These are phyloP conservation scores for Eimeria zaria DNA, from an alignment of 169 alveolate species.

Conservation along the genomic window DNA sequence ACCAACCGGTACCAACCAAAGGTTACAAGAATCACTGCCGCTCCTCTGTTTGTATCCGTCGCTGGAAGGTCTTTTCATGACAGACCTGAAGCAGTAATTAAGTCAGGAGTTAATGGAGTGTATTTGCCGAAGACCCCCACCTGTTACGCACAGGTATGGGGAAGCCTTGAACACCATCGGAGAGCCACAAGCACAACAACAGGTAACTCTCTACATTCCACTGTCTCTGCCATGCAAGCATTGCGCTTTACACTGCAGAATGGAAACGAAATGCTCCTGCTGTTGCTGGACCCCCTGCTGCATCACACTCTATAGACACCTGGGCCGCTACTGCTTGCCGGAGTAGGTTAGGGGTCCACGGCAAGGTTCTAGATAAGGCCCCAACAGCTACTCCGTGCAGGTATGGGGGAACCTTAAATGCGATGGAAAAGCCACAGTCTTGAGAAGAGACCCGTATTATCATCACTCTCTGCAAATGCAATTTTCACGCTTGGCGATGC, in stretches of 20 bases:
- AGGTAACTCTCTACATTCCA: background rate
- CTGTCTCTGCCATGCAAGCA: slow-evolving; percentile 31
- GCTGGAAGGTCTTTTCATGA: slow-evolving; percentile 12
- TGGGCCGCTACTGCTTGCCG: slow-evolving; percentile 17
- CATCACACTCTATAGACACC: slow-evolving; percentile 25
- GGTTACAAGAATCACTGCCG: background rate
- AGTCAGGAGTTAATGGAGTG: background rate
- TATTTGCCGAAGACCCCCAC: background rate
- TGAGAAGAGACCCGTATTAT: background rate
- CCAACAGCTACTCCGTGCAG: slow-evolving; percentile 15
- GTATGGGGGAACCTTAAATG: slow-evolving; percentile 13
- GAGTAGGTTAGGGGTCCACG: slow-evolving; percentile 17
- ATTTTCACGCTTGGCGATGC: slow-evolving; percentile 14
- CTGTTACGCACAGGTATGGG: slow-evolving; percentile 11
- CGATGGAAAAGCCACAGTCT: slow-evolving; percentile 14
- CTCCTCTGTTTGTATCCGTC: background rate
- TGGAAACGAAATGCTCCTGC: slow-evolving; percentile 38
- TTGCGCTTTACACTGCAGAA: background rate
- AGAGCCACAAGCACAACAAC: too few relatives aligned
- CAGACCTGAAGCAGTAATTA: slow-evolving; percentile 28
- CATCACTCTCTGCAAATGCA: slow-evolving; percentile 3
- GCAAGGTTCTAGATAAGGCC: slow-evolving; percentile 9
- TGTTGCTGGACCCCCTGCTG: slow-evolving; percentile 38
- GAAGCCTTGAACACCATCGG: background rate
- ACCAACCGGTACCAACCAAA: slow-evolving; percentile 6